These are phyloP conservation scores for Stephanodiscus minutulus DNA, from an alignment of 108 stramenopile species.

Conservation along the genomic window DNA sequence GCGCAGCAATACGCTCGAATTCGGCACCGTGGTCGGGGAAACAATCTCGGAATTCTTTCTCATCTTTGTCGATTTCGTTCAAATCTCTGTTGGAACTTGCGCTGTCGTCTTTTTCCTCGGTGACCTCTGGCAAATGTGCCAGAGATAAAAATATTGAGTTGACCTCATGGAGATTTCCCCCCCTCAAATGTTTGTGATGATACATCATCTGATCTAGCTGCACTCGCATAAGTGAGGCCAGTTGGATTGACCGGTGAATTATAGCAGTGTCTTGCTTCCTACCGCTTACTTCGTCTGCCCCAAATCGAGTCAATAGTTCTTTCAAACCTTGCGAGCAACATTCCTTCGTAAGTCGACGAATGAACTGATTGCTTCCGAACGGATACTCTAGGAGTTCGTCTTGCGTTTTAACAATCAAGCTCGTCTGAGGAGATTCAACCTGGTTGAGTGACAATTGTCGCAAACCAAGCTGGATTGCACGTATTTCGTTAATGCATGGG, in stretches of 20 bases:
- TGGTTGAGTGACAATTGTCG: constrained; percentile 41
- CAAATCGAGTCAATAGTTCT: constrained; percentile 32
- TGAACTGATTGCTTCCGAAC: constrained; percentile 16
- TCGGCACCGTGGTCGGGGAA: constrained; percentile 90
- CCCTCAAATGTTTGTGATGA: background rate
- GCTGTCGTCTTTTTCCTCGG: constrained; percentile 1
- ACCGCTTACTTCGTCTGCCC: constrained; percentile 11
- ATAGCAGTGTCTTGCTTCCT: constrained; percentile 22
- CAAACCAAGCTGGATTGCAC: constrained; percentile 67
- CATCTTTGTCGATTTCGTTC: constrained; percentile 55
- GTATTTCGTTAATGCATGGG: constrained; percentile 66
- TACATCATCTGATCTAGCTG: constrained; percentile 22
- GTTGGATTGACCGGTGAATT: constrained; percentile 24
- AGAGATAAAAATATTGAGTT: constrained; percentile 30
- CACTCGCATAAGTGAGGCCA: constrained; percentile 39
- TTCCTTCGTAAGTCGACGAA: constrained; percentile 19
- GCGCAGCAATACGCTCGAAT: constrained; percentile 58
- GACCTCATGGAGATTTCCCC: constrained; percentile 16
- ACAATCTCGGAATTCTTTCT: constrained; percentile 76
- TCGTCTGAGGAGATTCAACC: constrained; percentile 14
- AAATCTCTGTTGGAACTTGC: background rate
- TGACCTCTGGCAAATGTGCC: constrained; percentile 23
- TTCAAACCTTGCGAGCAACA: constrained; percentile 14
- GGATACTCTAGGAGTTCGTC: constrained; percentile 48
- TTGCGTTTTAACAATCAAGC: constrained; percentile 30